Evolutionary conservation across 352 stramenopile genomes (phyloP).

Genomic region (Plasmopara viticola): DNA sequence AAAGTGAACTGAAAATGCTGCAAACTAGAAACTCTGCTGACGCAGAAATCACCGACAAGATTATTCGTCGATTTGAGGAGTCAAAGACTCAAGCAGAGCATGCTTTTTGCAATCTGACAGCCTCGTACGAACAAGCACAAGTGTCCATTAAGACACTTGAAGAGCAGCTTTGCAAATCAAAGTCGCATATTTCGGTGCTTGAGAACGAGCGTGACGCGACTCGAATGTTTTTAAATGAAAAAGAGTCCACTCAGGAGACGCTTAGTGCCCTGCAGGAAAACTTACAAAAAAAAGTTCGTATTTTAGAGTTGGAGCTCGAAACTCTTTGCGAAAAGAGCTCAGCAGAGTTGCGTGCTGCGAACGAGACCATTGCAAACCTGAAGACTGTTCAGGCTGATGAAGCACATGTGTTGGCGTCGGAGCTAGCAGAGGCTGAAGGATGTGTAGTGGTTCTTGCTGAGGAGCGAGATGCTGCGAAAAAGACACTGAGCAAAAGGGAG

Average conservation of each 20-base stretch:
- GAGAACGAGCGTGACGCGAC: conserved; percentile 27
- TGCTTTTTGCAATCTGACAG: conserved; percentile 9
- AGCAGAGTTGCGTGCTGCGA: conserved; percentile 16
- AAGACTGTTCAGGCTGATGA: conserved; percentile 10
- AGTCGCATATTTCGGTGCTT: conserved; percentile 18
- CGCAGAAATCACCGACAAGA: conserved; percentile 13
- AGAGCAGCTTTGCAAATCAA: conserved; percentile 14
- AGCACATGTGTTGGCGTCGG: conserved; percentile 14
- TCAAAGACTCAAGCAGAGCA: conserved; percentile 21
- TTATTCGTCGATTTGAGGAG: conserved; percentile 18
- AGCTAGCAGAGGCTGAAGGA: conserved; percentile 28
- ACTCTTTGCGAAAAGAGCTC: conserved; percentile 16
- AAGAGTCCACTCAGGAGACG: conserved; percentile 25
- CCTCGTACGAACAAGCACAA: conserved; percentile 13
- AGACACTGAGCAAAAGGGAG: conserved; percentile 26
- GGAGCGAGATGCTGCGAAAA: conserved; percentile 31
- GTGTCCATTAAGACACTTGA: conserved; percentile 11
- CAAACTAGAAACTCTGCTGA: conserved; percentile 17
- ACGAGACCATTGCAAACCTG: conserved; percentile 18
- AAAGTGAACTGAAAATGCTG: conserved; percentile 21
- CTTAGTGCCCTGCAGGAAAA: conserved; percentile 26
- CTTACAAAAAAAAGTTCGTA: conserved; percentile 22
- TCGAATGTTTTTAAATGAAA: conserved; percentile 24
- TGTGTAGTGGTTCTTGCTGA: conserved; percentile 31
- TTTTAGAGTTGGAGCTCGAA: conserved; percentile 20